phyloP scores from a whole-genome alignment of 1,284 basidiomycete species.

The Ustilago curta region DNA sequence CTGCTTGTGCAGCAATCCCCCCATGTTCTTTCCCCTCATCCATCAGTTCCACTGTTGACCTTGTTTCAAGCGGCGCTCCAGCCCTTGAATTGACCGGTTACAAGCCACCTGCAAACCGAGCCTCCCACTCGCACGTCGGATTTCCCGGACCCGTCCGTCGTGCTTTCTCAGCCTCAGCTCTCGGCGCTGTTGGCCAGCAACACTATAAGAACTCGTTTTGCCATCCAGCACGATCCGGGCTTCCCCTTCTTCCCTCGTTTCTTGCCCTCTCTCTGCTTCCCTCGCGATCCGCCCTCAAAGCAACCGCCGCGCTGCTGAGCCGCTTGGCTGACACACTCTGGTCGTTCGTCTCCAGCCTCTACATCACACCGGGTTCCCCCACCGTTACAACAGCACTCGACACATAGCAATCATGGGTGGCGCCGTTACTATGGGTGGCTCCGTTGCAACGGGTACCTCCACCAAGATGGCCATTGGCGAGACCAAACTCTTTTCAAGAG shows the following conservation, averaged over 20 bases:
- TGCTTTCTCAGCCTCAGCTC: not conserved
- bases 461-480: constrained; percentile 48
- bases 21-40: not conserved
- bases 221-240: not conserved
- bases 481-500: constrained; percentile 60
- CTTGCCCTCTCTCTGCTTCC: not conserved
- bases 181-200: not conserved
- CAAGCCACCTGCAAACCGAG: not conserved
- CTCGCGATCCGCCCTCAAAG: not conserved
- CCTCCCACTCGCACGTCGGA: not conserved
- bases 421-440: constrained; percentile 22
- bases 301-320: not conserved
- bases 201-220: constrained; percentile 3
- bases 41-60: too few species aligned
- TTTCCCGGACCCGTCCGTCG: not conserved
- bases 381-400: too few species aligned
- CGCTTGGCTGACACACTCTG: not conserved
- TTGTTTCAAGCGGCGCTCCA: constrained; percentile 1
- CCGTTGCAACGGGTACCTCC: constrained; percentile 26
- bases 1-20: constrained; percentile 4
- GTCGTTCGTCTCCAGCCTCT: not conserved
- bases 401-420: constrained; percentile 28
- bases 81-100: constrained; percentile 1
- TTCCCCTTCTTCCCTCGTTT: not conserved
- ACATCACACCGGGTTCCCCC: not conserved